Evolutionary conservation across 2,329 filamentous ascomycete genomes (phyloP).

Genomic region (Dactylellina cionopaga): DNA sequence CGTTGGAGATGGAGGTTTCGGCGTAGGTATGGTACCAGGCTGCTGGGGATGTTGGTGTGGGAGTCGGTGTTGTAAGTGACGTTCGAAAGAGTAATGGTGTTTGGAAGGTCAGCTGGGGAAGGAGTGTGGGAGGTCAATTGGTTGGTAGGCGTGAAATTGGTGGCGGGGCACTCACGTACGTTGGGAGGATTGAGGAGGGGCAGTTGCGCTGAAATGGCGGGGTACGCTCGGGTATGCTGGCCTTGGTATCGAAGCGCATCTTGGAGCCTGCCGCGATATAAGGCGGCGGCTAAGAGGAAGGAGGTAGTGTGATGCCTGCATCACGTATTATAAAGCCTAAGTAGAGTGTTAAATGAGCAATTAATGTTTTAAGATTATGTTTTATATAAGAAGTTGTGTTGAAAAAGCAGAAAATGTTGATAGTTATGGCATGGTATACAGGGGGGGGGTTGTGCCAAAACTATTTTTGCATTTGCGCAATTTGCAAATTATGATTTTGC

Average conservation of each 20-base stretch:
- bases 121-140: slow-evolving; percentile 20
- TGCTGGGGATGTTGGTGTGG: slow-evolving; percentile 85
- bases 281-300: slow-evolving; percentile 16
- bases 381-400: background rate
- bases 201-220: slow-evolving; percentile 28
- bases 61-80: slow-evolving; percentile 74
- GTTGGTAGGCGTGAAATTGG: slow-evolving; percentile 55
- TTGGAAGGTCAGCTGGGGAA: slow-evolving; percentile 57
- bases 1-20: slow-evolving; percentile 88
- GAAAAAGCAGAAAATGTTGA: no score
- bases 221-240: background rate
- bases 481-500: no score
- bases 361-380: background rate
- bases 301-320: slow-evolving; percentile 45
- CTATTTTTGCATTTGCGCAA: no score
- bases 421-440: no score
- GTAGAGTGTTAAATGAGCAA: background rate
- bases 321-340: slow-evolving; percentile 10
- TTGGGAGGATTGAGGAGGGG: slow-evolving; percentile 56
- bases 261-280: slow-evolving; percentile 4
- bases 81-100: slow-evolving; percentile 69
- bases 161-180: slow-evolving; percentile 59
- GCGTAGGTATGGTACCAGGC: slow-evolving; percentile 77
- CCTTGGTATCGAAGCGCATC: background rate
- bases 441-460: no score